phyloP scores from a whole-genome alignment of 2,329 filamentous ascomycete species.

The Talaromyces verruculosus region DNA sequence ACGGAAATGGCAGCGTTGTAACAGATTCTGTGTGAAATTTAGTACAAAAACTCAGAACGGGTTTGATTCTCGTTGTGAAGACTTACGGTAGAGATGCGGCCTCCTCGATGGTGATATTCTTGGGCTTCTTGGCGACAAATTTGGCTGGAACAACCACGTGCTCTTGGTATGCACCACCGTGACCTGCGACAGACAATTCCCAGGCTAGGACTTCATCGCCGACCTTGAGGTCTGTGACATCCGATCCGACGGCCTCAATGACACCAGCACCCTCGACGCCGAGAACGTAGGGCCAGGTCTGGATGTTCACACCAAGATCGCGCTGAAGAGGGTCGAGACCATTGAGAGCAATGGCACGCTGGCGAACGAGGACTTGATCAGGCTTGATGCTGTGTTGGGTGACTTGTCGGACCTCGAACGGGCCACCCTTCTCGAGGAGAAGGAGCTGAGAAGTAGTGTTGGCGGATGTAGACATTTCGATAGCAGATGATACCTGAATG shows the following conservation, averaged over 20 bases:
- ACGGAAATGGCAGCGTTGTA: slow-evolving; percentile 15
- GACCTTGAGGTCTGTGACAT: slow-evolving; percentile 26
- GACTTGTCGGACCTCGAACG: slow-evolving; percentile 8
- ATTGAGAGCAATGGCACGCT: slow-evolving; percentile 37
- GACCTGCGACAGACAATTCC: neutral
- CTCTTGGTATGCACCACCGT: slow-evolving; percentile 21
- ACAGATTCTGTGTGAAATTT: slow-evolving; percentile 6
- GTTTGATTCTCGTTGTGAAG: neutral
- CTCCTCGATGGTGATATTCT: slow-evolving; percentile 32
- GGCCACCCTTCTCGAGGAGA: slow-evolving; percentile 17
- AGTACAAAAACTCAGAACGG: neutral
- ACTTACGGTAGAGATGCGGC: slow-evolving; percentile 27
- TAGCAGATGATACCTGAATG: neutral
- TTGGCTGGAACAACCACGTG: slow-evolving; percentile 25
- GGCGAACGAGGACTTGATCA: slow-evolving; percentile 35
- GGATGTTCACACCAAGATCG: slow-evolving; percentile 30
- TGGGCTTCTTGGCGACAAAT: slow-evolving; percentile 29
- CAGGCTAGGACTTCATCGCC: slow-evolving; percentile 18
- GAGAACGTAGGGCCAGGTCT: slow-evolving; percentile 36
- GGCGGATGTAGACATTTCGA: slow-evolving; percentile 10
- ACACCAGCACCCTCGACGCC: slow-evolving; percentile 39
- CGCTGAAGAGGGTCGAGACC: slow-evolving; percentile 38
- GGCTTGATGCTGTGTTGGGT: slow-evolving; percentile 18
- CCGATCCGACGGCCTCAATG: slow-evolving; percentile 35
- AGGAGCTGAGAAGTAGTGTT: slow-evolving; percentile 13